Evolutionary conservation across 2,329 filamentous ascomycete species (phyloP).

Genomic region (Pseudocercospora musae): DNA sequence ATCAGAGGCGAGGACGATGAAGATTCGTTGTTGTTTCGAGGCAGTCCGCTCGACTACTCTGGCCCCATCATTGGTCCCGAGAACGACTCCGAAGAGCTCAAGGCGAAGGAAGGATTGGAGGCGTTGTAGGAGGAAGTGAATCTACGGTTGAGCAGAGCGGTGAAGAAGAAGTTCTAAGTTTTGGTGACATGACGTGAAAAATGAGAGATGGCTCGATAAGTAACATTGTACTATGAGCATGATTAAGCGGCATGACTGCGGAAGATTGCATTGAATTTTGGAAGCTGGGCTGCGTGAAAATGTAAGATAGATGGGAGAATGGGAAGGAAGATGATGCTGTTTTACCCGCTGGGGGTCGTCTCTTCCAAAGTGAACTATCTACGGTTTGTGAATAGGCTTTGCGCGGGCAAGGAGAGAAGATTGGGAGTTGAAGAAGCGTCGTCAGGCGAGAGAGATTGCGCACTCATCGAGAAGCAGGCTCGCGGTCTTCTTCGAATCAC

Average conservation of each 20-base stretch:
- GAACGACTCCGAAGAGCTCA: background rate
- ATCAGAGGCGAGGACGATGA: background rate
- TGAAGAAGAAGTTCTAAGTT: background rate
- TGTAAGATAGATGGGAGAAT: background rate
- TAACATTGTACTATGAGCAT: background rate
- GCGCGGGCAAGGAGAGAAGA: too few relatives aligned
- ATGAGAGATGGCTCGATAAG: background rate
- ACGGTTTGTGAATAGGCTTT: too few relatives aligned
- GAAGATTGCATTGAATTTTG: background rate
- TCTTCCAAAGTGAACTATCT: too few relatives aligned
- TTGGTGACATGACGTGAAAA: background rate
- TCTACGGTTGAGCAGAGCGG: background rate
- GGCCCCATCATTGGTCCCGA: background rate
- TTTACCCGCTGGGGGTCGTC: too few relatives aligned
- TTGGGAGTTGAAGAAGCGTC: too few relatives aligned
- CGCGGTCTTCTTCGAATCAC: too few relatives aligned
- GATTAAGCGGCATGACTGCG: too few relatives aligned
- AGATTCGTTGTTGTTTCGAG: background rate
- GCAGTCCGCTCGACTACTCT: background rate
- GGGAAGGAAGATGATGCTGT: background rate
- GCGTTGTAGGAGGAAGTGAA: background rate
- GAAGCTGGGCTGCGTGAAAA: background rate
- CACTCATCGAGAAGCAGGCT: too few relatives aligned
- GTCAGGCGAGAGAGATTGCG: too few relatives aligned
- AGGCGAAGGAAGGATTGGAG: background rate